phyloP scores from a whole-genome alignment of 768 basidiomycete genomes.

The Russula dissimulans region DNA sequence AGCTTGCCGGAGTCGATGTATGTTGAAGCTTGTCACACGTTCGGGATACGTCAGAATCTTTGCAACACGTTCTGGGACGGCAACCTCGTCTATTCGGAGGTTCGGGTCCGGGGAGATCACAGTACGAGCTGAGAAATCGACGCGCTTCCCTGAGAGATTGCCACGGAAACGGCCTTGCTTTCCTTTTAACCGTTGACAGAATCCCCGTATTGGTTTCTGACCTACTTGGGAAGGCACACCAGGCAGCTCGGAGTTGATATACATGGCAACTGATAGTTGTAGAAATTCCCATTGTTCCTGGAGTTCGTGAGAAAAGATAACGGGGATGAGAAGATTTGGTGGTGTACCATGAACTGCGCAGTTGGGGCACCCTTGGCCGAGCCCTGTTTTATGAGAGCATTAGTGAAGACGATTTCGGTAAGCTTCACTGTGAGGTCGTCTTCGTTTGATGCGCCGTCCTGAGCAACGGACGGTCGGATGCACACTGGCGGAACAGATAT shows the following conservation, averaged over 20 bases:
- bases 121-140: slow-evolving; percentile 96
- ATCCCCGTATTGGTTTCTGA: slow-evolving; percentile 92
- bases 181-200: slow-evolving; percentile 95
- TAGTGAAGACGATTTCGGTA: slow-evolving; percentile 92
- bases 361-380: slow-evolving; percentile 82
- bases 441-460: slow-evolving; percentile 97
- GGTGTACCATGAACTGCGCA: slow-evolving; percentile 72
- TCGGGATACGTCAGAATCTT: slow-evolving; percentile 95
- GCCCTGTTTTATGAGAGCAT: slow-evolving; percentile 85
- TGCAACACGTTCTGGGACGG: slow-evolving; percentile 91
- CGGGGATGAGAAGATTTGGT: neutral
- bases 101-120: slow-evolving; percentile 99
- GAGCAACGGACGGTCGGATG: slow-evolving; percentile 93
- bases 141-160: slow-evolving; percentile 96
- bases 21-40: slow-evolving; percentile 86
- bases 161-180: slow-evolving; percentile 99
- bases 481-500: slow-evolving; percentile 96
- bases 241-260: slow-evolving; percentile 95
- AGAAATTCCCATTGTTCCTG: slow-evolving; percentile 99
- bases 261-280: slow-evolving; percentile 91
- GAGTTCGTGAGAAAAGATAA: neutral
- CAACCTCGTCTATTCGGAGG: slow-evolving; percentile 95
- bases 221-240: slow-evolving; percentile 82
- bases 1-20: slow-evolving; percentile 62
- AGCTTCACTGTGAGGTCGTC: slow-evolving; percentile 97